Evolutionary conservation across 148 eudicot species (phyloP).

Genomic region (Salicornia ramosissima): DNA sequence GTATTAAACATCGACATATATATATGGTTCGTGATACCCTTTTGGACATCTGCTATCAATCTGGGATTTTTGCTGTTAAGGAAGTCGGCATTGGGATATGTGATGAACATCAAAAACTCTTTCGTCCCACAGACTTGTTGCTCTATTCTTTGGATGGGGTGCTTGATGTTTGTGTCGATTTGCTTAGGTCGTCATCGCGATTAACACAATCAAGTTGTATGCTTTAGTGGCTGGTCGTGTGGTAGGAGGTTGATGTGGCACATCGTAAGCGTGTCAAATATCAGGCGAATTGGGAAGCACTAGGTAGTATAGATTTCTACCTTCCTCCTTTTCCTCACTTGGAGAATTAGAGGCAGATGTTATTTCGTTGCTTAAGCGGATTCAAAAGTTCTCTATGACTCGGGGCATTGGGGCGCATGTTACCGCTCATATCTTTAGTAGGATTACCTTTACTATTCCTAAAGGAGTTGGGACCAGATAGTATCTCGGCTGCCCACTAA

Average conservation of each 20-base stretch:
- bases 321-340: neutral
- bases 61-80: neutral
- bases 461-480: too few species aligned
- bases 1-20: too few species aligned
- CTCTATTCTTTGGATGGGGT: too few species aligned
- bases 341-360: too few species aligned
- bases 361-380: too few species aligned
- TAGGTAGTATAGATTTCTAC: neutral
- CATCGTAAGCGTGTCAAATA: neutral
- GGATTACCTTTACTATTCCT: too few species aligned
- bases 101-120: neutral
- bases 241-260: neutral
- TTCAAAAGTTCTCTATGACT: too few species aligned
- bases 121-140: neutral
- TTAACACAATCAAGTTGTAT: neutral
- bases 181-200: neutral
- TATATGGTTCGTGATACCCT: too few species aligned
- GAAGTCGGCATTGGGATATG: neutral
- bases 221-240: neutral
- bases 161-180: neutral
- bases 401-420: too few species aligned
- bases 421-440: too few species aligned
- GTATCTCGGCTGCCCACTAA: too few species aligned
- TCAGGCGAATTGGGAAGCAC: neutral
- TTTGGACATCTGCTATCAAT: too few species aligned